phyloP scores from a whole-genome alignment of 805 yeast species.

The Zygoascus bituminiphila region DNA sequence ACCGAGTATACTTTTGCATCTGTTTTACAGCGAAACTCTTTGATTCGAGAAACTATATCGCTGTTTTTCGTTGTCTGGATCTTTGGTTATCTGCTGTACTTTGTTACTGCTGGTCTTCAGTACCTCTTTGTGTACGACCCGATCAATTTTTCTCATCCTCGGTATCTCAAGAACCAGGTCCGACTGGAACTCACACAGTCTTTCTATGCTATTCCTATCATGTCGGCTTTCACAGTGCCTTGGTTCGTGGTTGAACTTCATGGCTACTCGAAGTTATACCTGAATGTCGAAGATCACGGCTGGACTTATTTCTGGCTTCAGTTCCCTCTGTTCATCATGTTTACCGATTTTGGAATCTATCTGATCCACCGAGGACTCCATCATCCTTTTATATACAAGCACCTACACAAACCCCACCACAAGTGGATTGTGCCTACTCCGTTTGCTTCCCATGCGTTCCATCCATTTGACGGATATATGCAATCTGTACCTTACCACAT shows the following conservation, averaged over 20 bases:
- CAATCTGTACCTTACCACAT: slow-evolving; percentile 92
- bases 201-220: slow-evolving; percentile 70
- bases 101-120: slow-evolving; percentile 66
- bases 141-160: slow-evolving; percentile 88
- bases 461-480: slow-evolving; percentile 91
- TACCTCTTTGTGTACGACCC: slow-evolving; percentile 77
- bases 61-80: slow-evolving; percentile 61
- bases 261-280: slow-evolving; percentile 76
- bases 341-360: slow-evolving; percentile 91
- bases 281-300: slow-evolving; percentile 54
- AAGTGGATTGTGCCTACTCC: slow-evolving; percentile 99
- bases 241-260: slow-evolving; percentile 80
- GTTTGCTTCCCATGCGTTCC: slow-evolving; percentile 97
- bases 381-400: slow-evolving; percentile 83
- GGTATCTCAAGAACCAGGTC: slow-evolving; percentile 91
- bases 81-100: slow-evolving; percentile 82
- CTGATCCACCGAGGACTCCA: slow-evolving; percentile 88
- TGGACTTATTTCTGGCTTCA: slow-evolving; percentile 64
- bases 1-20: slow-evolving; percentile 56
- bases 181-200: slow-evolving; percentile 75
- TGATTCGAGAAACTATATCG: slow-evolving; percentile 62
- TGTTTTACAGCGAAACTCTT: slow-evolving; percentile 59
- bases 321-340: slow-evolving; percentile 72
- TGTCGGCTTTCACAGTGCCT: slow-evolving; percentile 83
- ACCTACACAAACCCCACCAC: slow-evolving; percentile 93